Conservation (phyloP, 2,329 filamentous ascomycete genomes). For the Didymella lethalis region DNA sequence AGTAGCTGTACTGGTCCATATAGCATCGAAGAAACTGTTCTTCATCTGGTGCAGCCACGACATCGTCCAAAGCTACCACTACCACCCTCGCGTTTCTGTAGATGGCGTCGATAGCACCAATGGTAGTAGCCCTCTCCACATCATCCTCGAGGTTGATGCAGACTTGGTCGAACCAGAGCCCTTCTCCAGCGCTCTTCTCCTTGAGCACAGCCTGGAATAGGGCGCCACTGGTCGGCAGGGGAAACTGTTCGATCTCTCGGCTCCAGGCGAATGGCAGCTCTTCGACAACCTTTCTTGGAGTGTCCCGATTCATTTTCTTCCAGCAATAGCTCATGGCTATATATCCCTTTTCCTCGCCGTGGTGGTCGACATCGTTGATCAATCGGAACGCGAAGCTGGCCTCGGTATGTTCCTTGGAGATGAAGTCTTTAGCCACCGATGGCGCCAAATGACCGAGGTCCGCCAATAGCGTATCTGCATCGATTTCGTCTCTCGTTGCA, state of each 20-base stretch:
- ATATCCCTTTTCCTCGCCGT: slow-evolving; percentile 49
- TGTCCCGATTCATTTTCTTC: slow-evolving; percentile 41
- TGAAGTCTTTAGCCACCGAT: slow-evolving; percentile 43
- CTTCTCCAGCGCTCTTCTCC: slow-evolving; percentile 50
- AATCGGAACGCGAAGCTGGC: slow-evolving; percentile 49
- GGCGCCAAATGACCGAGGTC: slow-evolving; percentile 41
- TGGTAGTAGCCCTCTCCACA: slow-evolving; percentile 49
- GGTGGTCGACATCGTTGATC: slow-evolving; percentile 46
- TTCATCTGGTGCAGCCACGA: slow-evolving; percentile 48
- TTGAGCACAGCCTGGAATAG: slow-evolving; percentile 54
- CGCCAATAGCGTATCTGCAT: slow-evolving; percentile 36
- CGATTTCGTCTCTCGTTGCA: slow-evolving; percentile 22
- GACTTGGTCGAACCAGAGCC: slow-evolving; percentile 57
- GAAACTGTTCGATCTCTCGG: slow-evolving; percentile 48
- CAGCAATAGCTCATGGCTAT: slow-evolving; percentile 57
- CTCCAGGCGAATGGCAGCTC: slow-evolving; percentile 48
- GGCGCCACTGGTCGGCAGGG: slow-evolving; percentile 49
- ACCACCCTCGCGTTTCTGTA: slow-evolving; percentile 54
- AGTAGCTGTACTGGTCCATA: slow-evolving; percentile 48
- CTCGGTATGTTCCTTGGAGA: slow-evolving; percentile 32
- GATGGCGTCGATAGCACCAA: slow-evolving; percentile 54
- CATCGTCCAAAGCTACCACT: slow-evolving; percentile 54
- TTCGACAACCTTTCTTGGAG: slow-evolving; percentile 34
- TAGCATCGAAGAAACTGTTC: slow-evolving; percentile 50
- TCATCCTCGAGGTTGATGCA: slow-evolving; percentile 55